phyloP scores from a whole-genome alignment of 306 rosid species.

The Lathyrus aphaca region DNA sequence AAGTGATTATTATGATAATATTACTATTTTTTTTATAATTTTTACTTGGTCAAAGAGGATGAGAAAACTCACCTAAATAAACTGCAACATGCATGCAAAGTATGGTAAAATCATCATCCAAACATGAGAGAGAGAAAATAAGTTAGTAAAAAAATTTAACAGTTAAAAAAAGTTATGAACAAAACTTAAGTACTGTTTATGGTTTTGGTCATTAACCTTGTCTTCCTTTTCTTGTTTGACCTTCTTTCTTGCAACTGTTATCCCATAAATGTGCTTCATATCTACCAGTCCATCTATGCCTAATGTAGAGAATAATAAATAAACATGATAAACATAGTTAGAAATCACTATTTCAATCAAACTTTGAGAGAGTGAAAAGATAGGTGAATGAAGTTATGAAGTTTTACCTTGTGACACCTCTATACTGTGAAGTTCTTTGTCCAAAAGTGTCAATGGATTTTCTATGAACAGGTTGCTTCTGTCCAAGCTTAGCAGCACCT shows the following conservation, averaged over 20 bases:
- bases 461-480: slow-evolving; percentile 88
- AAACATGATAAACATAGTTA: not conserved
- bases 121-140: slow-evolving; percentile 37
- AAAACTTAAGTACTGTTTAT: not conserved
- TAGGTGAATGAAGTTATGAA: no score
- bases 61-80: slow-evolving; percentile 68
- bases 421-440: slow-evolving; percentile 92
- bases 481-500: slow-evolving; percentile 59
- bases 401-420: slow-evolving; percentile 79
- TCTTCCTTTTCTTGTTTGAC: slow-evolving; percentile 97
- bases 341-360: not conserved
- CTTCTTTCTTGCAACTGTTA: slow-evolving; percentile 97
- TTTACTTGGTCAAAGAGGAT: not conserved
- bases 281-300: slow-evolving; percentile 99
- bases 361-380: no score
- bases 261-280: slow-evolving; percentile 99
- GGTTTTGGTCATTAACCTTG: slow-evolving; percentile 62
- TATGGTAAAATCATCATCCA: slow-evolving; percentile 53
- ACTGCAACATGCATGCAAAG: slow-evolving; percentile 57
- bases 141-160: slow-evolving; percentile 35
- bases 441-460: slow-evolving; percentile 97
- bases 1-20: not conserved
- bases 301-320: slow-evolving; percentile 22
- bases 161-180: not conserved
- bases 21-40: no score